Evolutionary conservation across 306 rosid species (phyloP).

Genomic region (Prosopis cineraria): DNA sequence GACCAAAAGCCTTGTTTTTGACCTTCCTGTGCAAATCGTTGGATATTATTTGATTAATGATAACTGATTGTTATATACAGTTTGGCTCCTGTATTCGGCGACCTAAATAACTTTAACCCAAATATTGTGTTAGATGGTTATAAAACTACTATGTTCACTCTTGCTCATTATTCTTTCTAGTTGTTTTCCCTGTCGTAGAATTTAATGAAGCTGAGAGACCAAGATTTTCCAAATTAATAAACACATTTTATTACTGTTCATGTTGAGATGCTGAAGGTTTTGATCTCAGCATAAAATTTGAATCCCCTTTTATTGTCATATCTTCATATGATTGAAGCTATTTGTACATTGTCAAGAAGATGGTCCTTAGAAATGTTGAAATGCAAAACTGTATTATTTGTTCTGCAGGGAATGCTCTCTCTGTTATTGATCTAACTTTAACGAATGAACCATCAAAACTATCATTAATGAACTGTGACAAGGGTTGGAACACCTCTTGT

Average conservation of each 20-base stretch:
- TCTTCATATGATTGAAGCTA: background rate
- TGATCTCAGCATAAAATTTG: background rate
- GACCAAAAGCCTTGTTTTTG: conserved; percentile 21
- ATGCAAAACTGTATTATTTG: conserved; percentile 37
- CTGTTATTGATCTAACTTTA: conserved; percentile 48
- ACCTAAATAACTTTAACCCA: conserved; percentile 12
- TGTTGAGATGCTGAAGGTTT: conserved; percentile 18
- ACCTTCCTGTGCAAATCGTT: conserved; percentile 20
- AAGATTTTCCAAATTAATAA: background rate
- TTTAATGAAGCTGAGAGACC: background rate
- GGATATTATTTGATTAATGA: conserved; percentile 21
- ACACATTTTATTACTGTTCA: background rate
- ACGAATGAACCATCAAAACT: conserved; percentile 45
- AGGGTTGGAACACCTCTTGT: conserved; percentile 56
- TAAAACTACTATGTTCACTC: background rate
- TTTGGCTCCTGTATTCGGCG: conserved; percentile 12
- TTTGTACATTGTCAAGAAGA: conserved; percentile 20
- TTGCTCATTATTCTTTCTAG: background rate
- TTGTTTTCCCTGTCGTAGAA: background rate
- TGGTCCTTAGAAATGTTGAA: conserved; percentile 32
- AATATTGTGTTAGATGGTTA: background rate
- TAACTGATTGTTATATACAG: conserved; percentile 9
- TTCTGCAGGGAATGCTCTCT: conserved; percentile 55
- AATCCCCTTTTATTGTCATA: background rate
- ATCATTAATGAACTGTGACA: conserved; percentile 42